phyloP scores from a whole-genome alignment of 352 stramenopile species.

The Globisporangium alternatum region DNA sequence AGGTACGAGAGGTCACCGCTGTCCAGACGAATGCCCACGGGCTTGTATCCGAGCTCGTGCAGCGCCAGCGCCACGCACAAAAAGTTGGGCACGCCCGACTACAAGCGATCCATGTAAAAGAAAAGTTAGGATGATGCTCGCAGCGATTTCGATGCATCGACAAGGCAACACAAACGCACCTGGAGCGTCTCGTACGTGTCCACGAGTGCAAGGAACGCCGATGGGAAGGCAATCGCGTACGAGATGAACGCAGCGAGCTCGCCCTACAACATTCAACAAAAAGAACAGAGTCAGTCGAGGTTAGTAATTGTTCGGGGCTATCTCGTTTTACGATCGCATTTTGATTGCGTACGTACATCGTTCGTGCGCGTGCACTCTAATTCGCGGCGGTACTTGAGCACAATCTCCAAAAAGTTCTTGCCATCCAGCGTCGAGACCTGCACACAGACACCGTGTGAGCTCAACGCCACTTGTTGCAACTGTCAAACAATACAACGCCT shows the following conservation, averaged over 20 bases:
- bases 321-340: neutral
- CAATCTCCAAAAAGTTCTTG: conserved; percentile 79
- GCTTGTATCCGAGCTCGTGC: conserved; percentile 86
- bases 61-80: conserved; percentile 94
- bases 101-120: neutral
- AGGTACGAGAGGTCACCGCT: conserved; percentile 98
- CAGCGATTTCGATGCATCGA: neutral
- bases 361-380: conserved; percentile 75
- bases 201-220: conserved; percentile 96
- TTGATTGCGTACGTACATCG: conserved; percentile 43
- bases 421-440: conserved; percentile 49
- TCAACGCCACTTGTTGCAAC: neutral
- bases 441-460: neutral
- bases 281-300: neutral
- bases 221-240: conserved; percentile 97
- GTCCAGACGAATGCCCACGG: conserved; percentile 95
- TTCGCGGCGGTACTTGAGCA: conserved; percentile 77
- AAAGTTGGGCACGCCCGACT: conserved; percentile 97
- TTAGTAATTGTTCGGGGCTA: neutral
- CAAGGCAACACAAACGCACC: conserved; percentile 30
- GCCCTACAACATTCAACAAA: conserved; percentile 57
- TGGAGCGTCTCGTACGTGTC: conserved; percentile 98
- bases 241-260: conserved; percentile 98
- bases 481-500: neutral
- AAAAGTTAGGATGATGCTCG: neutral